Base-by-base conservation (phyloP, 148 eudicot genomes). In the Amaranthus hypochondriacus region DNA sequence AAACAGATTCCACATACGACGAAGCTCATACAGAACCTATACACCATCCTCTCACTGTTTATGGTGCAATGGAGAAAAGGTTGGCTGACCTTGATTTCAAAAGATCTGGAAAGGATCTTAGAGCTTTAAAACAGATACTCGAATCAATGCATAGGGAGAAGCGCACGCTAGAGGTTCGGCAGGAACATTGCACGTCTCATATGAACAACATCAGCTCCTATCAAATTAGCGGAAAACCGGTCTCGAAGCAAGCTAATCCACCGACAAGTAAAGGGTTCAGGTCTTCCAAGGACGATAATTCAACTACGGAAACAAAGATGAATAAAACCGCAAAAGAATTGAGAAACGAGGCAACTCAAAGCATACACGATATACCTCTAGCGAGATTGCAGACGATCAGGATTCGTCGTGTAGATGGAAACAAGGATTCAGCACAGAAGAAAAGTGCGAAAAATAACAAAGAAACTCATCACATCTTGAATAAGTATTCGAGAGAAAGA, bases 41-140 rank as follows among this genome's bases (percentile, higher is more conserved):
- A 51, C 61, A 68, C 51, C 75, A 57, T 18, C 83, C 86, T 52
- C 83, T 86, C 56, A 84, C 91, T 12, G 84, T 94, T 42, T 91
- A 85, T 63, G 89, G 87, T 74, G 87, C 89, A 71, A 91, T 89
- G 76, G 91, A 88, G 80, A 88, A 84, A 81, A 85, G 87, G 79
- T 75, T 87, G 78, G 80, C 84, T 4, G 87, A 83, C 39, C 77
- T 91, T 66, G 90, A 89, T 79, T 89, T 89, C 79, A 77, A 80
- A 62, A 88, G 73, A 73, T 91, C 93, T 5, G 93, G 90, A 58
- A 89, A 88, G 81, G 95, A 91, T 87, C 93, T 89, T 81, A 88
- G 93, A 86, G 97, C 91, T 78, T 90, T 88, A 42, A 91, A 91
- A 78, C 97, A 89, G 78, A 89, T 89, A 75, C 89, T 91, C 65